phyloP scores from a whole-genome alignment of 768 basidiomycete species.

The Leucosporidium scottii region DNA sequence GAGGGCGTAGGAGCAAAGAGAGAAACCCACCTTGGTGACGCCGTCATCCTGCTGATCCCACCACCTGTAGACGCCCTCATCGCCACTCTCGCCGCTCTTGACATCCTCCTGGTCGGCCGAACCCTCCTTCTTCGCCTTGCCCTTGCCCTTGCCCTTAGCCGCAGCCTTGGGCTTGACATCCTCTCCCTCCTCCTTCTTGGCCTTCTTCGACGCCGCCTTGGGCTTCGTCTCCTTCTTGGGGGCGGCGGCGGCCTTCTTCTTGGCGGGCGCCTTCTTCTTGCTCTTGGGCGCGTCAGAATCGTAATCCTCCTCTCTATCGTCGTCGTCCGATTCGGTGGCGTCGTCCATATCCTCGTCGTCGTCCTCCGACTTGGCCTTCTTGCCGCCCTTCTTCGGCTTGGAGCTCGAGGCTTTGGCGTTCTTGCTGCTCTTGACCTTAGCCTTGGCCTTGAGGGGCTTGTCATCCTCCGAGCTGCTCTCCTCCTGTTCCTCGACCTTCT shows the following conservation, averaged over 20 bases:
- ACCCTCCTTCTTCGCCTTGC: slow-evolving; percentile 47
- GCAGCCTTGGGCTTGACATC: slow-evolving; percentile 29
- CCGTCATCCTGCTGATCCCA: slow-evolving; percentile 60
- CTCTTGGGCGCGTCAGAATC: slow-evolving; percentile 41
- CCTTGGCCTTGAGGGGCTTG: slow-evolving; percentile 19
- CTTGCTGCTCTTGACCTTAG: slow-evolving; percentile 19
- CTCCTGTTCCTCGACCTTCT: neutral
- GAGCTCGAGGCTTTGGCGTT: neutral
- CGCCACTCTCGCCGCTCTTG: slow-evolving; percentile 45
- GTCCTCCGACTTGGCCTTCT: slow-evolving; percentile 23
- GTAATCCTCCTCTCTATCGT: slow-evolving; percentile 46
- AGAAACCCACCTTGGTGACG: slow-evolving; percentile 47
- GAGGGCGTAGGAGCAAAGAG: neutral
- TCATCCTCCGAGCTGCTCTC: slow-evolving; percentile 28
- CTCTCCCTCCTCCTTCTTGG: slow-evolving; percentile 40
- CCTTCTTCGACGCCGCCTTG: slow-evolving; percentile 38
- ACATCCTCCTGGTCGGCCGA: slow-evolving; percentile 46
- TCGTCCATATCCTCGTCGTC: slow-evolving; percentile 14
- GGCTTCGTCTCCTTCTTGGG: slow-evolving; percentile 25
- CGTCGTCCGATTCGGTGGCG: slow-evolving; percentile 43
- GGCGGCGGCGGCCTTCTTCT: slow-evolving; percentile 40
- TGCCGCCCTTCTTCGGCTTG: neutral
- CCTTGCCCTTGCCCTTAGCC: slow-evolving; percentile 46
- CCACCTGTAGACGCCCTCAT: slow-evolving; percentile 48
- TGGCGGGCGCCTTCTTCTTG: slow-evolving; percentile 47